Evolutionary conservation across 1,139 yeast species (phyloP).

Genomic region (Scheffersomyces cryptocercus): DNA sequence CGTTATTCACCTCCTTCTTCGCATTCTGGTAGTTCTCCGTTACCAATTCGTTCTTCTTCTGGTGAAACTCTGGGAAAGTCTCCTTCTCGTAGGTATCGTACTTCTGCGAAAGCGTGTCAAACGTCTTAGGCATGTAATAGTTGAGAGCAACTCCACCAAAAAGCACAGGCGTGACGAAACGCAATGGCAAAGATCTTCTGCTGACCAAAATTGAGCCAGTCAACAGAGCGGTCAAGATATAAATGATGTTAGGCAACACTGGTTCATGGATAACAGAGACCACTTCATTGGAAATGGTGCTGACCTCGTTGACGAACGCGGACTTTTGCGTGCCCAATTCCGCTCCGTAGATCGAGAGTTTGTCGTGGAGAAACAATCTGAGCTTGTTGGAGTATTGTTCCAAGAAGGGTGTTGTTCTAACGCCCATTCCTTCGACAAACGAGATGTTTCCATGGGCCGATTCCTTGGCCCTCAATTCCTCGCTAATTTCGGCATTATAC

Average conservation of each 20-base stretch:
- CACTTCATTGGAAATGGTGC: slow-evolving; percentile 23
- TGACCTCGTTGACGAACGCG: slow-evolving; percentile 45
- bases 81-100: slow-evolving; percentile 11
- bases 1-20: slow-evolving; percentile 10
- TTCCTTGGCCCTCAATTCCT: slow-evolving; percentile 39
- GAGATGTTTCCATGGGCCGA: slow-evolving; percentile 41
- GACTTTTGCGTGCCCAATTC: slow-evolving; percentile 47
- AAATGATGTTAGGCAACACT: slow-evolving; percentile 53
- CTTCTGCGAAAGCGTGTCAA: slow-evolving; percentile 13
- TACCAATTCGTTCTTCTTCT: slow-evolving; percentile 15
- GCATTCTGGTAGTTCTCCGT: slow-evolving; percentile 11
- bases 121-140: slow-evolving; percentile 41
- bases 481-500: slow-evolving; percentile 34
- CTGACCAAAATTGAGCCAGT: slow-evolving; percentile 57
- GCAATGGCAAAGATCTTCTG: slow-evolving; percentile 45
- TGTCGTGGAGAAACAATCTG: slow-evolving; percentile 40
- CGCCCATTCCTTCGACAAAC: slow-evolving; percentile 53
- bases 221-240: slow-evolving; percentile 55
- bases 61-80: slow-evolving; percentile 12
- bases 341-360: slow-evolving; percentile 37
- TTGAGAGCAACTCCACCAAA: slow-evolving; percentile 47
- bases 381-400: slow-evolving; percentile 41
- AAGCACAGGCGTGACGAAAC: slow-evolving; percentile 51
- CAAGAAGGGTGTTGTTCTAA: slow-evolving; percentile 48
- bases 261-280: slow-evolving; percentile 40